Percentiles rank a stretch among this genome's conserved stretches.
These are phyloP conservation scores for Hydnum rufescens DNA, from an alignment of 768 basidiomycete genomes.

Conservation along the genomic window DNA sequence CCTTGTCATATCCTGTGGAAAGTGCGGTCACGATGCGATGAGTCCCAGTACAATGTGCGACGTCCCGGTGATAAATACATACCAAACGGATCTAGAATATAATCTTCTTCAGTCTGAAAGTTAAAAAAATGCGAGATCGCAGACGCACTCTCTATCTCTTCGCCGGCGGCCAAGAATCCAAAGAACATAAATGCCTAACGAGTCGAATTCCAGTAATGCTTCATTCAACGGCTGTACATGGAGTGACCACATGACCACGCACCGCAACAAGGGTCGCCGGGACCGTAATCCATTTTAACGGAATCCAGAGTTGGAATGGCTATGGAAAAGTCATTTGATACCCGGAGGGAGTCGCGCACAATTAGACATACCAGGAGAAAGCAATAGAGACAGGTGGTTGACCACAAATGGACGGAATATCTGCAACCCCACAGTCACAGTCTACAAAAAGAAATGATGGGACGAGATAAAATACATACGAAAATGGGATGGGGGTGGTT, in stretches of 20 bases:
- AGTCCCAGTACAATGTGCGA: not conserved
- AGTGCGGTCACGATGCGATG: not conserved
- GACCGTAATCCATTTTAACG: conserved; percentile 42
- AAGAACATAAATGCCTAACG: conserved; percentile 9
- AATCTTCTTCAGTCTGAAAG: too few relatives aligned
- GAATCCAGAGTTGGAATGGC: conserved; percentile 46
- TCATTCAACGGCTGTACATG: too few relatives aligned
- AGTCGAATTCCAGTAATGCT: not conserved
- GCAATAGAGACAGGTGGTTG: conserved; percentile 40
- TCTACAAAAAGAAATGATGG: conserved; percentile 2
- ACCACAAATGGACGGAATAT: conserved; percentile 51
- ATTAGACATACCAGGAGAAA: conserved; percentile 33
- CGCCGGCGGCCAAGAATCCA: conserved; percentile 9
- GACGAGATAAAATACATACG: conserved; percentile 22
- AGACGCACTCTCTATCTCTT: conserved; percentile 9
- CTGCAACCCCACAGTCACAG: too few relatives aligned
- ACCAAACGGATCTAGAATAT: conserved; percentile 16
- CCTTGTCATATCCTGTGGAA: conserved; percentile 13
- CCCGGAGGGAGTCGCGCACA: too few relatives aligned
- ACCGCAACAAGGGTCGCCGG: conserved; percentile 37
- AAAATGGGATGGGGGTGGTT: conserved; percentile 60
- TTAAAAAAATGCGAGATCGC: not conserved
- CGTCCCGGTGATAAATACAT: not conserved
- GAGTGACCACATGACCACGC: not conserved
- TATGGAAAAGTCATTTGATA: conserved; percentile 14